Evolutionary conservation across 1,284 basidiomycete species (phyloP).

Genomic region (Veloporphyrellus conicus): DNA sequence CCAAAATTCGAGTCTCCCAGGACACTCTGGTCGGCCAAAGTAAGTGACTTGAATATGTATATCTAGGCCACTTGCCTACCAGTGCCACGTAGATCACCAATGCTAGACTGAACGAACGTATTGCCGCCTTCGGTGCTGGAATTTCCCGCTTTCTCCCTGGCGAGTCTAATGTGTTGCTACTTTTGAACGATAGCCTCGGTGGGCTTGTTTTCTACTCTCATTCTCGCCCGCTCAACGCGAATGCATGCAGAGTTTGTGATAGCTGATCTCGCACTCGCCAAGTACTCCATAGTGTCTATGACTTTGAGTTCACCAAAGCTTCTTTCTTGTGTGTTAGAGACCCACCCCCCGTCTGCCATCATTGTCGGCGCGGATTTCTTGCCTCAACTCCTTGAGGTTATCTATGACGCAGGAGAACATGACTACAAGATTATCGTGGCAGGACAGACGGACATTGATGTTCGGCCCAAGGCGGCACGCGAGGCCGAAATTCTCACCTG

Average conservation of each 20-base stretch:
- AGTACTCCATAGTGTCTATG: conserved; percentile 64
- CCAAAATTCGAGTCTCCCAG: conserved; percentile 61
- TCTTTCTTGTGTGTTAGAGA: conserved; percentile 57
- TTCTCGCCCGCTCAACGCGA: conserved; percentile 2
- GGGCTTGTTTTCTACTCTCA: conserved; percentile 15
- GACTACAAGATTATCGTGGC: conserved; percentile 64
- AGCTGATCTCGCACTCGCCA: conserved; percentile 69
- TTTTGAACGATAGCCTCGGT: conserved; percentile 75
- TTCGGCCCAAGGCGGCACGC: conserved; percentile 41
- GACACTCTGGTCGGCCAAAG: conserved; percentile 74
- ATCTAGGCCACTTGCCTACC: not conserved
- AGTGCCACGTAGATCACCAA: conserved; percentile 57
- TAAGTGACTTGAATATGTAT: conserved; percentile 27
- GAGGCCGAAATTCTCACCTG: conserved; percentile 57
- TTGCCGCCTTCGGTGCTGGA: conserved; percentile 64
- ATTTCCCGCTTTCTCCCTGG: conserved; percentile 57
- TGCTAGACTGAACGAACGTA: conserved; percentile 57
- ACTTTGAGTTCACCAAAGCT: conserved; percentile 59
- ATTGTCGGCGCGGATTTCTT: conserved; percentile 63
- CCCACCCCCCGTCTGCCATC: conserved; percentile 63
- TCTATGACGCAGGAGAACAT: conserved; percentile 54
- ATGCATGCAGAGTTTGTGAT: conserved; percentile 62
- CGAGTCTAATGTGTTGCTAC: conserved; percentile 64
- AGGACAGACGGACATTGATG: conserved; percentile 48
- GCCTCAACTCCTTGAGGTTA: conserved; percentile 58